These are phyloP conservation scores for Malus orientalis DNA, from an alignment of 306 rosid species.

Conservation along the genomic window DNA sequence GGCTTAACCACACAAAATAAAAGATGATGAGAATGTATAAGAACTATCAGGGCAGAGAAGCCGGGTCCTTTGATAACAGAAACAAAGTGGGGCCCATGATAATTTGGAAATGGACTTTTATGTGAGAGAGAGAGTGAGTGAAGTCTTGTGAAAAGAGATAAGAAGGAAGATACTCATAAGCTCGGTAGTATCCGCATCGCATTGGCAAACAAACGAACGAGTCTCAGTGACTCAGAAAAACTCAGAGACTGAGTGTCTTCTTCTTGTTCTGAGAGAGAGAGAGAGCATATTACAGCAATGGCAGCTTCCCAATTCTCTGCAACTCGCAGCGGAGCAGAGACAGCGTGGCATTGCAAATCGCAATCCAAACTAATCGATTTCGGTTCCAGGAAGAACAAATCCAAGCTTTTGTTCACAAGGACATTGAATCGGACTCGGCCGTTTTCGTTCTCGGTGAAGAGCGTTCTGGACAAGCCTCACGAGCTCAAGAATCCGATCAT, in stretches of 20 bases:
- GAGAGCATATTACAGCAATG: slow-evolving; percentile 26
- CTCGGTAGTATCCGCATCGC: neutral
- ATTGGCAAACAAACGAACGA: neutral
- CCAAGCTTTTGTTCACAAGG: slow-evolving; percentile 37
- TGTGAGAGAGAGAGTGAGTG: neutral
- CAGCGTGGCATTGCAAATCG: slow-evolving; percentile 35
- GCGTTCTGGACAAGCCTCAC: slow-evolving; percentile 48
- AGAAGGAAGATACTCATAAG: neutral
- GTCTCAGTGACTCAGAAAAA: neutral
- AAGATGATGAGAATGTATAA: too few relatives aligned
- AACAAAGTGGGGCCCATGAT: neutral
- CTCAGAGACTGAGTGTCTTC: neutral
- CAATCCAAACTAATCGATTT: slow-evolving; percentile 29
- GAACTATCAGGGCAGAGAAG: too few relatives aligned
- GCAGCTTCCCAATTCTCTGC: slow-evolving; percentile 59
- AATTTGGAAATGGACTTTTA: neutral
- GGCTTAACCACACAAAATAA: too few relatives aligned
- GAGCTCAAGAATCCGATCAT: slow-evolving; percentile 35
- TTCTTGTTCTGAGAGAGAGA: neutral
- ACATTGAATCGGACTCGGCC: slow-evolving; percentile 19
- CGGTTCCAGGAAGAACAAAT: slow-evolving; percentile 23
- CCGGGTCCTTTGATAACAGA: neutral
- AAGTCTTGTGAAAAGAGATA: neutral
- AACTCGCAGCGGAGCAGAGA: slow-evolving; percentile 17
- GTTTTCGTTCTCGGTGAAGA: slow-evolving; percentile 33